Evolutionary conservation across 2,329 filamentous ascomycete species (phyloP), one percentile per base, ranked within the genome.

Genomic region (Pseudogymnoascus sp.): DNA sequence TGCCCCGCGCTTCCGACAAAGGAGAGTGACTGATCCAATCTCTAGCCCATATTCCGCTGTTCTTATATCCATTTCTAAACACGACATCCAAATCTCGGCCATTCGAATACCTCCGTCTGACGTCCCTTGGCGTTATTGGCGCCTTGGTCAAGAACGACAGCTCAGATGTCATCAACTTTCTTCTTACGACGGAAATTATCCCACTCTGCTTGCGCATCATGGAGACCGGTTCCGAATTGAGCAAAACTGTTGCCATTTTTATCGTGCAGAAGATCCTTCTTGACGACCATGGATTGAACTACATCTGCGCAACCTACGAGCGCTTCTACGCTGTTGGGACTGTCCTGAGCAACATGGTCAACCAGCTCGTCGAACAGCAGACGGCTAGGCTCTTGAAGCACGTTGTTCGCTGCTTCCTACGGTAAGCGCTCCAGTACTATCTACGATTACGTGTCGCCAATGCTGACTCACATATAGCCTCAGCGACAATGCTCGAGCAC

Each of bases 191-290:
- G 31, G 94, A 99, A 77, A 99, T 99, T 69, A 99, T 99, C 63
- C 94, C 94, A 8, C 84, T 99, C 11, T 99, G 94, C 75, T 86
- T 99, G 49, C 88, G 94, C 65, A 99, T 99, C 72, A 99, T 99
- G 94, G 94, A 99, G 79, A 99, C 94, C 0, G 94, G 94, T 59
- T 97, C 92, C 0, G 94, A 99, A 77, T 83, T 99, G 65, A 97
- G 92, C 81, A 99, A 99, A 81, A 99, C 94, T 0, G 94, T 99
- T 12, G 94, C 94, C 63, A 99, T 99, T 71, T 99, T 99, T 79
- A 99, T 99, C 70, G 94, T 99, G 16, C 94, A 99, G 77, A 99
- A 99, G 82, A 99, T 99, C 26, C 79, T 99, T 61, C 84, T 99
- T 2, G 94, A 99, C 72, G 94, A 99, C 71, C 93, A 96, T 70